Base-by-base conservation (phyloP, 257 asterid genomes). In the Rhazya stricta region DNA sequence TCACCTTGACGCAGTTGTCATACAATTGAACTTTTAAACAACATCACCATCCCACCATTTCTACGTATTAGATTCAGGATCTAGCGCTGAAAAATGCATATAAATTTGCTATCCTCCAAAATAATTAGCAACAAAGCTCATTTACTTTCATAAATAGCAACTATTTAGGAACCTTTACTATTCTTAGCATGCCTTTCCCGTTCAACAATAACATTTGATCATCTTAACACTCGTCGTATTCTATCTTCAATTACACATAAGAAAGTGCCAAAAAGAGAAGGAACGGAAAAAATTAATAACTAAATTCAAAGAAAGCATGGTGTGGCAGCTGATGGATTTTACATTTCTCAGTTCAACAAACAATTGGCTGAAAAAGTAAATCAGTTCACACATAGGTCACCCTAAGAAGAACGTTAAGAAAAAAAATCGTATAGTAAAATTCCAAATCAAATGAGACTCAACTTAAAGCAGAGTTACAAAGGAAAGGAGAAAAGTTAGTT, bases 261-360 rank as follows among this genome's bases (percentile, higher is more conserved):
- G 36, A 32, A 11, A 51, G 21, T 30, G 29, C 43, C 23, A 13
- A 46, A 9, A 32, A 43, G 1, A 37, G 48, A 53, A 53, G 21
- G n/a, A 73, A 27, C 16, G 19, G 15, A 15, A 37, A 25, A 18
- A 13, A 32, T 32, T 1, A 16, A 4, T 16, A 62, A 62, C 1
- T 34, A 12, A 32, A 34, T 18, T 18, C 27, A 66, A 66, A 63
- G 23, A 58, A 66, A 63, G 25, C 19, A 18, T 23, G 70, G 30
- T 25, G 18, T 66, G 32, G 48, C 32, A 66, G 19, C 50, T 36
- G 41, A 19, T 10, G 16, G 48, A 46, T 46, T 50, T 27, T 66
- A 66, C 53, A 74, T 48, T 62, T 48, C 65, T 74, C 63, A 62
- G 53, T 48, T 43, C 19, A 76, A 18, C 37, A 25, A 73, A 76